Percentiles rank a stretch among this genome's conserved stretches.
Conservation (phyloP, 2,329 filamentous ascomycete genomes). For the Sporothrix mexicana region DNA sequence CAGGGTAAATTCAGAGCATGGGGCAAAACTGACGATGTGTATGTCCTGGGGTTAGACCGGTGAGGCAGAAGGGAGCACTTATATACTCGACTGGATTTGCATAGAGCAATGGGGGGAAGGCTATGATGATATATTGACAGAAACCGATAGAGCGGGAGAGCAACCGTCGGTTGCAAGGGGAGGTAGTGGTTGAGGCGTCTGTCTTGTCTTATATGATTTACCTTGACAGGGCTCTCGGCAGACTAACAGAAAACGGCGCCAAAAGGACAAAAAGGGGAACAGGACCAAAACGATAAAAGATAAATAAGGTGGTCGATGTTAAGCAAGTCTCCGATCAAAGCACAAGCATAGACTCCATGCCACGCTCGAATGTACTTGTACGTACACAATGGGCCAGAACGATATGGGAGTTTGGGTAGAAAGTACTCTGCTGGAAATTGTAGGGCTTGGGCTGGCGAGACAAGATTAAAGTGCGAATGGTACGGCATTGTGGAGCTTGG, state of each 20-base stretch:
- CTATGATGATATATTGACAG: conserved; percentile 33
- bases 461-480: neutral
- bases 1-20: neutral
- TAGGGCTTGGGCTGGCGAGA: conserved; percentile 30
- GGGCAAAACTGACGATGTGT: conserved; percentile 19
- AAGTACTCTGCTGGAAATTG: conserved; percentile 9
- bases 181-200: conserved; percentile 4
- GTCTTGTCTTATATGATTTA: conserved; percentile 19
- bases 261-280: neutral
- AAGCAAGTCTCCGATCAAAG: neutral
- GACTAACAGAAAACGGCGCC: conserved; percentile 15
- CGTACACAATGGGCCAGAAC: neutral
- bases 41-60: neutral
- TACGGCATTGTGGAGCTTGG: neutral
- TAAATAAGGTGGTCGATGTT: neutral
- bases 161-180: neutral
- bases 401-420: neutral
- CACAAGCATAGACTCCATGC: conserved; percentile 4
- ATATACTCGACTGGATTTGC: neutral
- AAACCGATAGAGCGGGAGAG: neutral
- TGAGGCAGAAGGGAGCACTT: neutral
- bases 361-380: conserved; percentile 1
- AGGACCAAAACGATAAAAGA: neutral
- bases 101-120: neutral
- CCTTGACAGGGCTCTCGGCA: conserved; percentile 9